Percentiles rank a stretch among this genome's conserved stretches.
Conservation (phyloP, 805 yeast species). For the Saccharomycopsis fodiens region DNA sequence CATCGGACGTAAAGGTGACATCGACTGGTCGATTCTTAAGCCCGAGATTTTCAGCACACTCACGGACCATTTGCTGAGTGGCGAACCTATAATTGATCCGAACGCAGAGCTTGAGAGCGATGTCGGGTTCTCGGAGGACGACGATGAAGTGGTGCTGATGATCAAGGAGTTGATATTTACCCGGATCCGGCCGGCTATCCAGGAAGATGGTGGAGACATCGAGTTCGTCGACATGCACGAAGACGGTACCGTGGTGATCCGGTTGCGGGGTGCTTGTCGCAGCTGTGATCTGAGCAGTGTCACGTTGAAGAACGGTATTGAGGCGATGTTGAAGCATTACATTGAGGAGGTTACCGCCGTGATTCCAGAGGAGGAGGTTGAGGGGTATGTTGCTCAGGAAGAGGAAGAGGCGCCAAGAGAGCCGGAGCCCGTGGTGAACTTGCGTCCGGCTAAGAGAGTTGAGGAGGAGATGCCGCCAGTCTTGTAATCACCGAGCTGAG, state of each 20-base stretch:
- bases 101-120: slow-evolving; percentile 16
- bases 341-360: slow-evolving; percentile 61
- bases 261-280: slow-evolving; percentile 63
- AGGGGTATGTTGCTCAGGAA: slow-evolving; percentile 18
- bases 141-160: slow-evolving; percentile 59
- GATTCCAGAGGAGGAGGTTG: slow-evolving; percentile 40
- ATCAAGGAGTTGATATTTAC: slow-evolving; percentile 65
- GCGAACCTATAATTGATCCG: slow-evolving; percentile 44
- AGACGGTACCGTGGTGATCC: slow-evolving; percentile 49
- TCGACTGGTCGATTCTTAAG: slow-evolving; percentile 52
- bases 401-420: neutral
- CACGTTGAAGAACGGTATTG: slow-evolving; percentile 62
- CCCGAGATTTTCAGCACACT: slow-evolving; percentile 49
- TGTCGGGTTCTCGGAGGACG: slow-evolving; percentile 46
- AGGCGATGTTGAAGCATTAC: slow-evolving; percentile 62
- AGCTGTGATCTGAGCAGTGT: slow-evolving; percentile 63
- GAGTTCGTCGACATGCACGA: slow-evolving; percentile 57
- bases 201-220: slow-evolving; percentile 71
- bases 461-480: neutral
- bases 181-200: slow-evolving; percentile 64
- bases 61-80: slow-evolving; percentile 29
- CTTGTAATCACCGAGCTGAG: too few species aligned
- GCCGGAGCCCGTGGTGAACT: slow-evolving; percentile 15
- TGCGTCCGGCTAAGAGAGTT: neutral
- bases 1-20: slow-evolving; percentile 51